A percentile compares a stretch with the other conserved stretches of the same genome.
Conservation (phyloP, 352 stramenopile species). For the Phytopythium kandeliae region DNA sequence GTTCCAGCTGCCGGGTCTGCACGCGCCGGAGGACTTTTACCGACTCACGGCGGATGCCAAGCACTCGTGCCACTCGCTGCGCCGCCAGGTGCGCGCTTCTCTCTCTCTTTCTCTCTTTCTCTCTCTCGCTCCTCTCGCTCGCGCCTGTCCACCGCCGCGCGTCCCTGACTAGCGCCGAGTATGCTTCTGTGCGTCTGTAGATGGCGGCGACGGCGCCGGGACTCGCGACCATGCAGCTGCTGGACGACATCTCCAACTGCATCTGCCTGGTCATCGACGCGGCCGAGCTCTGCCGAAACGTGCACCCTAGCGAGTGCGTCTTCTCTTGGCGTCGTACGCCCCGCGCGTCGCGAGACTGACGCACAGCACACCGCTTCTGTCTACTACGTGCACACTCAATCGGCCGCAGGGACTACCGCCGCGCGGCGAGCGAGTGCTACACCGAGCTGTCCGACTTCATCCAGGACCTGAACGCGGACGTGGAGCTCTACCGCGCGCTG, state of each 20-base stretch:
- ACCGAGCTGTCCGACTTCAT: conserved; percentile 93
- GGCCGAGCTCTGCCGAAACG: conserved; percentile 92
- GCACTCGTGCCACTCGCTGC: conserved; percentile 44
- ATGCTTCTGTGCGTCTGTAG: conserved; percentile 11
- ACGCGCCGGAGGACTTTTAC: conserved; percentile 52
- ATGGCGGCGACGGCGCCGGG: conserved; percentile 47
- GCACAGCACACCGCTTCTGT: too few species aligned
- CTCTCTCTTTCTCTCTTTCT: not conserved
- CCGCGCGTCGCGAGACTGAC: too few species aligned
- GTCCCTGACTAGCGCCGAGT: too few species aligned
- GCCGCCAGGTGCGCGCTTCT: conserved; percentile 31
- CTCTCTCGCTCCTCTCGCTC: too few species aligned
- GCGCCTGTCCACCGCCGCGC: not conserved
- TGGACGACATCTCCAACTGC: conserved; percentile 94
- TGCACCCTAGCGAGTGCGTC: conserved; percentile 82
- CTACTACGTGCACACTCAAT: too few species aligned
- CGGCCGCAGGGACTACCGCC: conserved; percentile 76
- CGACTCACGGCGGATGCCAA: conserved; percentile 55
- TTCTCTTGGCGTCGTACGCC: too few species aligned
- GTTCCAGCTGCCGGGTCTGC: conserved; percentile 65
- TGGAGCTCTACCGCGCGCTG: conserved; percentile 87
- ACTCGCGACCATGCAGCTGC: conserved; percentile 57
- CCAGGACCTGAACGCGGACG: conserved; percentile 91
- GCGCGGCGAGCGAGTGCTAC: conserved; percentile 86
- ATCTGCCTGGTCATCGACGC: conserved; percentile 96